Evolutionary conservation across 2,329 filamentous ascomycete species (phyloP).

Genomic region (Cladorrhinum sp.): DNA sequence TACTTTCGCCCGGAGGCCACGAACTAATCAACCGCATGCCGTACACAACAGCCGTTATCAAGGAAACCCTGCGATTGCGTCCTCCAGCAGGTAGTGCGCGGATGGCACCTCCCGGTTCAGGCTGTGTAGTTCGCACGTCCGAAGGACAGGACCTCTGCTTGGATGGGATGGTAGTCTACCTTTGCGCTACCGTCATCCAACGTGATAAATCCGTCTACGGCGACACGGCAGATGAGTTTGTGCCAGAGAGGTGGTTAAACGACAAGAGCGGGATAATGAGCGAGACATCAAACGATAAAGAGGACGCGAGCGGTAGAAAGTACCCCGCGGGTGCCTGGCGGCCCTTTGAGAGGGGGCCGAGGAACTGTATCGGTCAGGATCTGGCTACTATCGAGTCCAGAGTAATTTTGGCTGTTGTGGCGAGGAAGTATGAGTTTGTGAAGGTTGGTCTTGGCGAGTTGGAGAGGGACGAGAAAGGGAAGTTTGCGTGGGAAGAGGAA

Average conservation of each 20-base stretch:
- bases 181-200: constrained; percentile 36
- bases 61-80: constrained; percentile 37
- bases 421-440: constrained; percentile 32
- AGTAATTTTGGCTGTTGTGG: constrained; percentile 32
- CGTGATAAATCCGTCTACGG: constrained; percentile 36
- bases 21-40: constrained; percentile 34
- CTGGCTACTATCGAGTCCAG: constrained; percentile 42
- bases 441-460: constrained; percentile 34
- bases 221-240: constrained; percentile 34
- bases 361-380: constrained; percentile 55
- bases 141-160: constrained; percentile 30
- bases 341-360: constrained; percentile 50
- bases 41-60: constrained; percentile 38
- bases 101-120: constrained; percentile 25
- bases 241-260: constrained; percentile 41
- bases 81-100: constrained; percentile 36
- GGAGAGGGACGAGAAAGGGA: constrained; percentile 25
- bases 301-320: constrained; percentile 6
- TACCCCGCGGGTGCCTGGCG: constrained; percentile 45
- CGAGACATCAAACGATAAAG: constrained; percentile 10
- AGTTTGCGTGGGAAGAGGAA: constrained; percentile 23
- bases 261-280: constrained; percentile 28
- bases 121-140: constrained; percentile 31
- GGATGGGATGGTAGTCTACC: constrained; percentile 37
- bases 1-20: constrained; percentile 29